Percentiles rank a stretch among this genome's conserved stretches.
phyloP scores from a whole-genome alignment of 805 yeast species.

The Lachancea thermotolerans region DNA sequence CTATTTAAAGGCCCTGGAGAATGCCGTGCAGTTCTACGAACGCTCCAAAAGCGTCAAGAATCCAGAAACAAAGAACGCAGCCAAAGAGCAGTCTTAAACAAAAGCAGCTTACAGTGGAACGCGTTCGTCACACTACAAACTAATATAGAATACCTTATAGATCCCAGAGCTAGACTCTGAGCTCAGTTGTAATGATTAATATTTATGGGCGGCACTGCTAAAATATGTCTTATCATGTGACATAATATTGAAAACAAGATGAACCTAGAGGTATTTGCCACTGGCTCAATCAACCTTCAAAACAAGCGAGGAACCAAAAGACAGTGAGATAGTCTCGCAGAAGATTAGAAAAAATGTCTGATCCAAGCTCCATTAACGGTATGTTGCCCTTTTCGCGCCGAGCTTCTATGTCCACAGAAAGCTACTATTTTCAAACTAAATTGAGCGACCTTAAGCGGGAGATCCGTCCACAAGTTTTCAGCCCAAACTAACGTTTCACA shows the following conservation, averaged over 20 bases:
- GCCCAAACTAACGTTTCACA: background rate
- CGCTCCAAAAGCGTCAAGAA: background rate
- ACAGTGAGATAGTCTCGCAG: background rate
- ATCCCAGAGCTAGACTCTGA: too few species aligned
- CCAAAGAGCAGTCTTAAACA: too few species aligned
- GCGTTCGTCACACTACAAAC: too few species aligned
- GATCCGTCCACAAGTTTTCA: too few species aligned
- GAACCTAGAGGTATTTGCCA: background rate
- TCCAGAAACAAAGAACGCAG: background rate
- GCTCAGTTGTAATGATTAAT: background rate
- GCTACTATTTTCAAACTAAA: too few species aligned
- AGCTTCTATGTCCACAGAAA: too few species aligned
- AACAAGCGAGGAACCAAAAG: background rate
- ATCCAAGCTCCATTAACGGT: constrained; percentile 73
- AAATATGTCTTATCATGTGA: background rate
- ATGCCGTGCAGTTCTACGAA: constrained; percentile 13
- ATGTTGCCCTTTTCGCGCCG: constrained; percentile 21
- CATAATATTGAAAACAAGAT: background rate
- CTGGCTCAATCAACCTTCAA: background rate
- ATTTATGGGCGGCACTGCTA: background rate
- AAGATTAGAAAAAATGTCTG: constrained; percentile 44
- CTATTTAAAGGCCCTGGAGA: constrained; percentile 31
- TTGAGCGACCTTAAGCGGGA: too few species aligned
- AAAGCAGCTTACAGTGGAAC: too few species aligned
- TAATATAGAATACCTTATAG: too few species aligned